These are phyloP conservation scores for Globisporangium barbulae DNA, from an alignment of 352 stramenopile species.

Conservation along the genomic window DNA sequence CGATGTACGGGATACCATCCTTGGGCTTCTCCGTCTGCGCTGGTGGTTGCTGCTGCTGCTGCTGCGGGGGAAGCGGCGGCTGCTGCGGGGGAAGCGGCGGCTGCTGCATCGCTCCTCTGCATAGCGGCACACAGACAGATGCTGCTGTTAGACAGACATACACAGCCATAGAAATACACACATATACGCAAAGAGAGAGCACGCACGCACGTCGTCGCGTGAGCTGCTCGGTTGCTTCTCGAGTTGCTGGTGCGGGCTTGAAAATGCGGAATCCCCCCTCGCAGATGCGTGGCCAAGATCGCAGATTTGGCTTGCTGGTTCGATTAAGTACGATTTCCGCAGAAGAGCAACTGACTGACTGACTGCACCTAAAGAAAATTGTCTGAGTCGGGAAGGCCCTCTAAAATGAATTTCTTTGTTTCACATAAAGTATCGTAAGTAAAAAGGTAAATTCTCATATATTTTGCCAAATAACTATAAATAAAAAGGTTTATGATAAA, in stretches of 20 bases:
- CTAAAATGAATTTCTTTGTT: too few species aligned
- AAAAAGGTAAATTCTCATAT: too few species aligned
- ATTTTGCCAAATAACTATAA: too few species aligned
- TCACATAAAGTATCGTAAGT: too few species aligned
- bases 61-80: constrained; percentile 13
- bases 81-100: constrained; percentile 23
- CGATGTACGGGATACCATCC: constrained; percentile 77
- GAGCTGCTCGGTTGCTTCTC: background rate
- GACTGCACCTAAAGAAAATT: too few species aligned
- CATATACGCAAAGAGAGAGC: background rate
- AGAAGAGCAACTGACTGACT: too few species aligned
- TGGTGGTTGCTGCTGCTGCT: constrained; percentile 3
- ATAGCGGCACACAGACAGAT: background rate
- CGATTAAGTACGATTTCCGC: too few species aligned
- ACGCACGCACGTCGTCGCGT: background rate
- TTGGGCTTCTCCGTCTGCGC: constrained; percentile 22
- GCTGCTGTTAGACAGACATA: background rate
- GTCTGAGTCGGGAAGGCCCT: too few species aligned
- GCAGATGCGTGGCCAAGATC: background rate
- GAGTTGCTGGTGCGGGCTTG: background rate
- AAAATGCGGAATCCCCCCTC: background rate
- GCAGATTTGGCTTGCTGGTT: background rate
- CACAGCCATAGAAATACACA: background rate
- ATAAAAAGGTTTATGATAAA: too few species aligned
- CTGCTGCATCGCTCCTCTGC: constrained; percentile 1